Evolutionary conservation across 2,329 filamentous ascomycete genomes (phyloP).

Genomic region (Sporothrix pseudoabietina): DNA sequence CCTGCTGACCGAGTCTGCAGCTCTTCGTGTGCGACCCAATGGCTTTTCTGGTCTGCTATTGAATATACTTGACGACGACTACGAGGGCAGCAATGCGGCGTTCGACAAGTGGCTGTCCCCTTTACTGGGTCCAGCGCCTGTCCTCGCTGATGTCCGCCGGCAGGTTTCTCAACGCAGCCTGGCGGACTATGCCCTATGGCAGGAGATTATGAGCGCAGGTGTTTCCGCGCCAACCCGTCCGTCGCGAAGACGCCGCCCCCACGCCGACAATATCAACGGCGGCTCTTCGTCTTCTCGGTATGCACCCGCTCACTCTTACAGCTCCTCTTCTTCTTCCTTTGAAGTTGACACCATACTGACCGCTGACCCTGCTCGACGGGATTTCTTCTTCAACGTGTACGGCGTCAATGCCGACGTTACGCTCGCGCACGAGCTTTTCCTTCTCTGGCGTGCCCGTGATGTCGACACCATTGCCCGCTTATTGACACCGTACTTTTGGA

Average conservation of each 20-base stretch:
- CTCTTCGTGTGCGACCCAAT: neutral
- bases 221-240: neutral
- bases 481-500: slow-evolving; percentile 17
- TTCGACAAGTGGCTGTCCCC: slow-evolving; percentile 6
- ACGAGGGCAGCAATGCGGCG: neutral
- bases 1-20: neutral
- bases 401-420: neutral
- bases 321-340: neutral
- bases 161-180: neutral
- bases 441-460: slow-evolving; percentile 20
- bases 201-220: neutral
- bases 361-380: neutral
- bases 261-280: neutral
- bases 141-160: neutral
- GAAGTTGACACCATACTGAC: neutral
- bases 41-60: neutral
- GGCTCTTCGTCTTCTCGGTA: neutral
- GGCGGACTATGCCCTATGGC: slow-evolving; percentile 1
- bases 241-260: neutral
- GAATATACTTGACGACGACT: neutral
- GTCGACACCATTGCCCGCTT: slow-evolving; percentile 1
- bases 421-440: slow-evolving; percentile 17
- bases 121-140: neutral
- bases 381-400: neutral
- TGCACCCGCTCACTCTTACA: neutral